Evolutionary conservation across 1,284 basidiomycete species (phyloP).

Genomic region (Ceratobasidium sp.): DNA sequence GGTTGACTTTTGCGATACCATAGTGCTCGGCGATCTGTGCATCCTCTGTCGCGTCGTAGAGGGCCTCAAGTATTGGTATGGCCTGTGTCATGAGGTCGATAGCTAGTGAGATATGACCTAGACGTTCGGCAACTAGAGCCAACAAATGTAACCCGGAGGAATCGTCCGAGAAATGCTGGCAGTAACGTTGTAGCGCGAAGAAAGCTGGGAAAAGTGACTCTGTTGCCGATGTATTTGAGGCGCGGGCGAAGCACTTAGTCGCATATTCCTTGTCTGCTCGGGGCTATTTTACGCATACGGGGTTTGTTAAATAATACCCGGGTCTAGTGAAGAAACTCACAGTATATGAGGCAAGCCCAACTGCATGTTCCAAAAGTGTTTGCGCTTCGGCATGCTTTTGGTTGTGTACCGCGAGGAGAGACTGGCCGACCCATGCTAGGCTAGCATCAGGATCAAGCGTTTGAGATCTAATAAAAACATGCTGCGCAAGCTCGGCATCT

Average conservation of each 20-base stretch:
- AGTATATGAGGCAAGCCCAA: slow-evolving; percentile 69
- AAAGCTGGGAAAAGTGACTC: slow-evolving; percentile 67
- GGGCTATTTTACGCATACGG: slow-evolving; percentile 57
- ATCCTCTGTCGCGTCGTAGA: slow-evolving; percentile 88
- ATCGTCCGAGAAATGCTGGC: slow-evolving; percentile 69
- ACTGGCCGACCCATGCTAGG: slow-evolving; percentile 93
- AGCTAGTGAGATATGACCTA: slow-evolving; percentile 74
- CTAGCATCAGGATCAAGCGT: slow-evolving; percentile 89
- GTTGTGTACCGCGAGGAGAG: slow-evolving; percentile 73
- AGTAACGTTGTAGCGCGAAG: slow-evolving; percentile 80
- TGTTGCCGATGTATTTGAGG: slow-evolving; percentile 49
- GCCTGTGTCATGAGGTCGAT: slow-evolving; percentile 66
- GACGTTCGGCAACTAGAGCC: slow-evolving; percentile 81
- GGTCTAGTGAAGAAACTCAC: slow-evolving; percentile 55
- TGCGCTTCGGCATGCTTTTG: slow-evolving; percentile 68
- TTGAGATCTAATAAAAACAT: slow-evolving; percentile 87
- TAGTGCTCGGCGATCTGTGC: slow-evolving; percentile 76
- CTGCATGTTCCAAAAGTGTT: slow-evolving; percentile 82
- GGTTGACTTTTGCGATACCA: slow-evolving; percentile 79
- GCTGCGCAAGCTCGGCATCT: slow-evolving; percentile 83
- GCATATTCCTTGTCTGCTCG: slow-evolving; percentile 85
- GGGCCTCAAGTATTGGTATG: slow-evolving; percentile 76
- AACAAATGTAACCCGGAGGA: slow-evolving; percentile 82
- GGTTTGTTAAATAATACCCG: slow-evolving; percentile 9
- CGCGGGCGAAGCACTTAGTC: slow-evolving; percentile 62